Conservation (phyloP, 2,329 filamentous ascomycete species). For the Laburnicola sp. region DNA sequence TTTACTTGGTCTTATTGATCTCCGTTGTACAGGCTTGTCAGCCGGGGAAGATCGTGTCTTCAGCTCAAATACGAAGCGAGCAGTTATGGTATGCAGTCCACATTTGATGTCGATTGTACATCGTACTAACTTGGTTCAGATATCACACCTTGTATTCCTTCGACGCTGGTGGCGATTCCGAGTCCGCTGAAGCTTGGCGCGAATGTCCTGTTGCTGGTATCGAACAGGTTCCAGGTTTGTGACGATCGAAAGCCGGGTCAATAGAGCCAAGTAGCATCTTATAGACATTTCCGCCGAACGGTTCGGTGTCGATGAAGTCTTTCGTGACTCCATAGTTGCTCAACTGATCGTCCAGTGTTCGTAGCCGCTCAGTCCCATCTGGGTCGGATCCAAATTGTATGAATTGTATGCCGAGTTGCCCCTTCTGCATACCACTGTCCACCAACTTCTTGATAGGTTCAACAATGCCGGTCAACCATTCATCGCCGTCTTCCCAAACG, state of each 20-base stretch:
- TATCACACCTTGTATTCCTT: no score
- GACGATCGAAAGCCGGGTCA: conserved; percentile 15
- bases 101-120: no score
- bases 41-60: no score
- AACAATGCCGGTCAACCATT: conserved; percentile 1
- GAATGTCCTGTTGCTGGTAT: no score
- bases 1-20: no score
- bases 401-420: conserved; percentile 25
- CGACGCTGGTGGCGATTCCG: no score
- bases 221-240: no score
- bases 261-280: conserved; percentile 27
- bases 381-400: conserved; percentile 24
- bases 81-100: no score
- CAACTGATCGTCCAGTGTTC: conserved; percentile 17
- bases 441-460: conserved; percentile 2
- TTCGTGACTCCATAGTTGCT: neutral
- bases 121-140: no score
- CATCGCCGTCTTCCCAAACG: conserved; percentile 15
- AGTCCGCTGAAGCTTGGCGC: no score
- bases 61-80: no score
- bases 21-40: no score
- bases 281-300: conserved; percentile 14
- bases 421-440: neutral
- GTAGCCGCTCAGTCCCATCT: conserved; percentile 14
- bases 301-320: conserved; percentile 23